Conservation (phyloP, 352 stramenopile genomes). For the Plasmopara halstedii region DNA sequence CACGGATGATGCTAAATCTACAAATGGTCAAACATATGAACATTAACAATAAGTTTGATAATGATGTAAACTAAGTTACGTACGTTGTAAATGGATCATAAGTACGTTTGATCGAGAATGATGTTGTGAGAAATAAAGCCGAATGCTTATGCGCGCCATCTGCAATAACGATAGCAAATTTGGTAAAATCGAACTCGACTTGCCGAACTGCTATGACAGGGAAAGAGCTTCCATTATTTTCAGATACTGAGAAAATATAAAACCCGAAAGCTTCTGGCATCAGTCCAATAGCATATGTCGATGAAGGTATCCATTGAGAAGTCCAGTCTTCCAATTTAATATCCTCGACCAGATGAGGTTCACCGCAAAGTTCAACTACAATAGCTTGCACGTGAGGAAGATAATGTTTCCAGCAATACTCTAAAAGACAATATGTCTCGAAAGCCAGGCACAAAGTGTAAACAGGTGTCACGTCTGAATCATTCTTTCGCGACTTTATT, state of each 20-base stretch:
- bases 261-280: conserved; percentile 38
- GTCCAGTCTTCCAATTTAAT: conserved; percentile 39
- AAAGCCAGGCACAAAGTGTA: conserved; percentile 28
- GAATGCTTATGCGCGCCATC: conserved; percentile 44
- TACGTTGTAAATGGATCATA: conserved; percentile 42
- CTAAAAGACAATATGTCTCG: conserved; percentile 29
- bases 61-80: conserved; percentile 4
- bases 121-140: conserved; percentile 34
- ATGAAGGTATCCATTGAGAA: conserved; percentile 5
- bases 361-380: conserved; percentile 49
- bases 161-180: conserved; percentile 33
- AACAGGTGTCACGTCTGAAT: conserved; percentile 26
- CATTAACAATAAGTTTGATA: no score
- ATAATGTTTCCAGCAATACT: conserved; percentile 52
- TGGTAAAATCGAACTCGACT: conserved; percentile 57
- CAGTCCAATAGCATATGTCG: conserved; percentile 28
- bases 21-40: background rate
- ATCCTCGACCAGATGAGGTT: conserved; percentile 38
- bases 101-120: conserved; percentile 29
- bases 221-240: background rate
- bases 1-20: conserved; percentile 43
- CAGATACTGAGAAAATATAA: conserved; percentile 33
- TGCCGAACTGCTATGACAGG: conserved; percentile 31
- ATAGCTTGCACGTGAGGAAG: conserved; percentile 51
- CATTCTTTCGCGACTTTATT: conserved; percentile 20